A percentile compares a stretch with the other conserved stretches of the same genome.
Evolutionary conservation across 2,329 filamentous ascomycete species (phyloP).

Genomic region (Colletotrichum musae): DNA sequence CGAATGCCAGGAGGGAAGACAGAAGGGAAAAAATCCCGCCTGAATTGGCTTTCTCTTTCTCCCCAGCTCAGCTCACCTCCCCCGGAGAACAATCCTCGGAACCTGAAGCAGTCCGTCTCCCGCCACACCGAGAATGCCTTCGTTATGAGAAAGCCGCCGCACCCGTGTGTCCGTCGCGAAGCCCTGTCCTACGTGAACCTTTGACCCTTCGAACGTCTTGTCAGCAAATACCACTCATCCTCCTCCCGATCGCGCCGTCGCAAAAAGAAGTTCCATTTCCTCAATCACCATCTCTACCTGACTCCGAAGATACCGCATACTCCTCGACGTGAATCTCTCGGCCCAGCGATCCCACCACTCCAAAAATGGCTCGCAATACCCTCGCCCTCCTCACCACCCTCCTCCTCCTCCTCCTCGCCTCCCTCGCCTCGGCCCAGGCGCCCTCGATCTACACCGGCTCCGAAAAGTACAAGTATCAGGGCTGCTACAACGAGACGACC

Average conservation of each 20-base stretch:
- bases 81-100: background rate
- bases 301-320: too few species aligned
- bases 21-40: background rate
- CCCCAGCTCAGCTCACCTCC: too few species aligned
- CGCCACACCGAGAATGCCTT: slow-evolving; percentile 4
- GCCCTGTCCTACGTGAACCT: background rate
- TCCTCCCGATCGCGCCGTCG: too few species aligned
- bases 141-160: slow-evolving; percentile 11
- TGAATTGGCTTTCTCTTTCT: slow-evolving; percentile 2
- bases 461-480: slow-evolving; percentile 63
- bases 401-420: slow-evolving; percentile 33
- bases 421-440: slow-evolving; percentile 41
- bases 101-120: slow-evolving; percentile 14
- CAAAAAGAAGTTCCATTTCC: too few species aligned
- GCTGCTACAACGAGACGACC: slow-evolving; percentile 73
- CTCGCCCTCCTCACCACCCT: slow-evolving; percentile 27
- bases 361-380: slow-evolving; percentile 19
- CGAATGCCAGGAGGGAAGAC: background rate
- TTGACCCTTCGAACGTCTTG: slow-evolving; percentile 2
- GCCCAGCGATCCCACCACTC: background rate
- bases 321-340: too few species aligned
- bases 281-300: too few species aligned
- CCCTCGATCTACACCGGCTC: slow-evolving; percentile 53
- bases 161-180: background rate
- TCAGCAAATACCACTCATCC: background rate